Evolutionary conservation across 169 alveolate species (phyloP).

Genomic region (Eimeria brunetti): DNA sequence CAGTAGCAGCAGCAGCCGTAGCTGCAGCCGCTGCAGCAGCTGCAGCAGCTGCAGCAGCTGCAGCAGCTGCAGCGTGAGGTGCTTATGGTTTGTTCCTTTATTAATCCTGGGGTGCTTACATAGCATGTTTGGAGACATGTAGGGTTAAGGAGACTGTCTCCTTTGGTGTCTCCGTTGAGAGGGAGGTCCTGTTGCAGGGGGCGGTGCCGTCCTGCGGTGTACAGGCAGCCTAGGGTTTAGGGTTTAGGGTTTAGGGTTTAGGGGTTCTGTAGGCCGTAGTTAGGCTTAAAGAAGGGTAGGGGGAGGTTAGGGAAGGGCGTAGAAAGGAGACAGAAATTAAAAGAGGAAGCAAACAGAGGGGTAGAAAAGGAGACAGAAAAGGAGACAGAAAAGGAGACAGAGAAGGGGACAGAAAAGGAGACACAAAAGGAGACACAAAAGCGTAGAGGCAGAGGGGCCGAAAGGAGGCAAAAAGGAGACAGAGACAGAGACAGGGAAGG

Average conservation of each 20-base stretch:
- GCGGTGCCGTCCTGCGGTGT: constrained; percentile 1
- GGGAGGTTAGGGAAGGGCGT: too few relatives aligned
- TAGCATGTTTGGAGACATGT: neutral
- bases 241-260: constrained; percentile 36
- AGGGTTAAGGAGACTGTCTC: neutral
- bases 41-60: constrained; percentile 4
- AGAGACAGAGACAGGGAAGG: too few relatives aligned
- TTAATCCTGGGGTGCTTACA: neutral
- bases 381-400: neutral
- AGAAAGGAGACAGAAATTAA: too few relatives aligned
- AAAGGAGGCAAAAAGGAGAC: too few relatives aligned
- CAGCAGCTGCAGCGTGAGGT: neutral
- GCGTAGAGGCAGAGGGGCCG: too few relatives aligned
- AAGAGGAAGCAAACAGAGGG: too few relatives aligned
- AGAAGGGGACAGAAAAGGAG: too few relatives aligned
- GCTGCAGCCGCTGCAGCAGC: neutral
- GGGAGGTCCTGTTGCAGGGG: neutral
- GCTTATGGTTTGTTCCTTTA: neutral
- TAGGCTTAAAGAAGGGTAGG: too few relatives aligned
- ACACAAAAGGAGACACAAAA: neutral
- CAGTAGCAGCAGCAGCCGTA: neutral
- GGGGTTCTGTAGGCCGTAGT: too few relatives aligned
- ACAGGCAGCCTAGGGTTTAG: neutral
- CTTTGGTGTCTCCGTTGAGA: constrained; percentile 17
- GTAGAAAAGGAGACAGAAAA: too few relatives aligned